Base-by-base conservation (phyloP, 192 early-diverging fungal species). In the Spizellomyces sp. region DNA sequence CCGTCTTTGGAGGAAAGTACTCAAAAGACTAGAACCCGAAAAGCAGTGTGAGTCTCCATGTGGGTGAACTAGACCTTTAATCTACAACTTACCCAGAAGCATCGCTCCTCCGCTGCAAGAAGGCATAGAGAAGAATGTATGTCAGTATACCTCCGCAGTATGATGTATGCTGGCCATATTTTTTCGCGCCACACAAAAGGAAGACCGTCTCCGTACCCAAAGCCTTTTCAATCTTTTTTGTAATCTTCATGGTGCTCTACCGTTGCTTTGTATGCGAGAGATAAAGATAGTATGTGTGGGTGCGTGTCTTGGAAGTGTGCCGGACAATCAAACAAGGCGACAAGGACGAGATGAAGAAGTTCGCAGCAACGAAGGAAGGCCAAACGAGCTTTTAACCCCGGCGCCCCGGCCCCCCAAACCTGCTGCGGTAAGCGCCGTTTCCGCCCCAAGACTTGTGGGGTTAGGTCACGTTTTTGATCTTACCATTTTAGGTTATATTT, bases 1-100 rank as follows among this genome's bases (percentile, higher is more conserved):
- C 88, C n/a, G 98, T 99, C 80, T 96, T 99, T 55, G 98, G 98
- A 44, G 98, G 96, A 71, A 98, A 99, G 82, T 92, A 99, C 82
- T 99, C 98, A 70, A 99, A 94, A 43, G 95, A 97, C 86, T 79
- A 59, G 43, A 36, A 36, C 27, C 27, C 27, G 27, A 36, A 36
- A 36, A 36, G 27, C 27, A 36, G 27, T 36, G 27, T 36, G 27
- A 36, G 27, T 36, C 27, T 36, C 27, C 27, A n/a, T 3, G 27
- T 36, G 1, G 27, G 50, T 19, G 4, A 19, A 19, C 17, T 8
- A 3, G 55, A 17, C 45, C 3, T 4, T 45, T 22, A 2, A 15
- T 27, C 44, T 17, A 12, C 58, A 8, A 77, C 69, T 8, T 67
- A 78, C 80, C 80, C 81, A 82, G 62, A 77, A 79, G 44, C 75